phyloP scores from a whole-genome alignment of 2,329 filamentous ascomycete species.

The Cladophialophora chaetospira region DNA sequence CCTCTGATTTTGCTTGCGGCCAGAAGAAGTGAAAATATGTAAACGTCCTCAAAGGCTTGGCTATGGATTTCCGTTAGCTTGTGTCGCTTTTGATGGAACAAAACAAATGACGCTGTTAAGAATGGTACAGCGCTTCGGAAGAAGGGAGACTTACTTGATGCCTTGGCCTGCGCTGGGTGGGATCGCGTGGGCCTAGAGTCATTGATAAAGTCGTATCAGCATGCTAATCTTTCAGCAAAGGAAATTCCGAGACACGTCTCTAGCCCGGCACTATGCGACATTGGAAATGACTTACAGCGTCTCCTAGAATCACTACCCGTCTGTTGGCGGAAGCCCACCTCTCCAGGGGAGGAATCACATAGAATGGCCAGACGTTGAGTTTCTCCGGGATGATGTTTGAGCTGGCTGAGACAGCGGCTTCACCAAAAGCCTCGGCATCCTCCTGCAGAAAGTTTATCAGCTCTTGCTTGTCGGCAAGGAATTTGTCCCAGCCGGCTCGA shows the following conservation, averaged over 20 bases:
- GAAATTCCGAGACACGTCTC: no score
- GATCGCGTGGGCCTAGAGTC: conserved; percentile 60
- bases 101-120: no score
- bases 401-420: conserved; percentile 19
- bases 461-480: conserved; percentile 37
- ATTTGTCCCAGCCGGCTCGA: conserved; percentile 38
- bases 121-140: no score
- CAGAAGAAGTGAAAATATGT: conserved; percentile 50
- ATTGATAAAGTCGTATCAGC: no score
- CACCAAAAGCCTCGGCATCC: conserved; percentile 21
- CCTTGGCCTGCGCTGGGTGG: conserved; percentile 59
- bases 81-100: no score
- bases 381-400: conserved; percentile 22
- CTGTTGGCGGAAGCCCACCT: conserved; percentile 54
- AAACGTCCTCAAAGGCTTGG: conserved; percentile 59
- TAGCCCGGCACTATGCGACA: no score
- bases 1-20: conserved; percentile 1
- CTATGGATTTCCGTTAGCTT: no score
- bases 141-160: no score
- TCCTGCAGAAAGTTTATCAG: conserved; percentile 28
- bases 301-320: conserved; percentile 57
- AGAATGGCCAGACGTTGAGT: conserved; percentile 53
- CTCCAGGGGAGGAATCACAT: conserved; percentile 50
- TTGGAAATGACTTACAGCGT: no score
- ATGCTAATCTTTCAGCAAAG: no score